Base-by-base conservation (phyloP, 2,329 filamentous ascomycete genomes). In the Fusarium sublunatum region DNA sequence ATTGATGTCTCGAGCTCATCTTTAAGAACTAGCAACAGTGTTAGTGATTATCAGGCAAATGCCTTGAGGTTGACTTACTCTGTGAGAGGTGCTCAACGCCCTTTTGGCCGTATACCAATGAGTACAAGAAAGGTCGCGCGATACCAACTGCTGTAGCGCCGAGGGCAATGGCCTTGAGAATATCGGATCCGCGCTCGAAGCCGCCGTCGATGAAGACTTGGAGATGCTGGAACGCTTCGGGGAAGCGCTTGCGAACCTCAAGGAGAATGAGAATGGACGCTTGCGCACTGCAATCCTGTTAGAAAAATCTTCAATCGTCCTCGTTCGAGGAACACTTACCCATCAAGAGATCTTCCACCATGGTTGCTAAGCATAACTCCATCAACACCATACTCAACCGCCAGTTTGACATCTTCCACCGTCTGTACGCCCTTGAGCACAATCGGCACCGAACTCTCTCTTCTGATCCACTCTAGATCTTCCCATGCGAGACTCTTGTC, bases 301-400 rank as follows among this genome's bases (percentile, higher is more conserved):
- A 67, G 42, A 7, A 31, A 2, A 4, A 0, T 0, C 2, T 2
- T 7, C 15, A 12, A 4, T 0, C 2, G 0, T 2, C 15, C 1
- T 2, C 8, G 0, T 6, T 4, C 3, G 7, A 2, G 0, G 2
- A 24, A 4, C 1, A 53, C 65, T 56, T 46, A 69, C 71, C 81
- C 83, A 47, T 87, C 84, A 2, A 85, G 74, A 2, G 83, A 82
- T 26, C 85, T 75, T 4, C 85, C 85, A 15, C 85, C 85, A 52
- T 87, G 85, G 58, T 87, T 88, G 58, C 81, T 84, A 31, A 88
- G 63, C 54, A 86, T 71, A 42, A 87, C 83, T 1, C 84, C 84
- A 54, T 85, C 79, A 43, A 83, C 75, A 0, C 83, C 83, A 50
- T 77, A 72, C 40, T 81, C 72, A 50, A 82, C 77, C 0, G 85